Base-by-base conservation (phyloP, 2,329 filamentous ascomycete species). In the Colletotrichum trifolii region DNA sequence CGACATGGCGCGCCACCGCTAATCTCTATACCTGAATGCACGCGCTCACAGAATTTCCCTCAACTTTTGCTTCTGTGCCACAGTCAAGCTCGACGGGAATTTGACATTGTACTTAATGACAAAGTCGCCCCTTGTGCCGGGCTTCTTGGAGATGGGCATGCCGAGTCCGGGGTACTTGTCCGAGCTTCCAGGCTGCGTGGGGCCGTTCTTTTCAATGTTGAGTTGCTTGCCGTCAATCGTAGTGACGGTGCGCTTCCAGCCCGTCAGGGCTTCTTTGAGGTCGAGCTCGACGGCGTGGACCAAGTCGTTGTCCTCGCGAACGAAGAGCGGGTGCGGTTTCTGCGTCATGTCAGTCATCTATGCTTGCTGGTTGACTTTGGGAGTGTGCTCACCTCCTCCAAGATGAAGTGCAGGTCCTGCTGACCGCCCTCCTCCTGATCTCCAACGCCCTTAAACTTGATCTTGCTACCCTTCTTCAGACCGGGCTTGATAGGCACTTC, bases 381-480 rank as follows among this genome's bases (percentile, higher is more conserved):
- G 2, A 25, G 15, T 15, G 3, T 12, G 49, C 89, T 83, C 87
- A 94, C 93, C 90, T 97, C 95, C 78, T 94, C 91, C 25, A 99
- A 87, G 64, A 99, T 91, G 73, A 99, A 97, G 77, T 97, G 94
- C 56, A 99, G 79, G 78, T 99, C 96, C 77, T 99, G 96, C 64
- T 94, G 92, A 12, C 95, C 95, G 46, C 96, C 96, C 74, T 98
- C 96, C 67, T 97, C 94, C 77, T 98, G 94, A 78, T 99, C 96
- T 10, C 96, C 96, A n/a, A 99, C 94, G 46, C 95, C 94, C 74
- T 92, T 92, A 76, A 97, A 99, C 80, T 97, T 97, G 79, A 99
- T 97, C 85, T 98, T 99, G 74, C 93, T 97, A 36, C 96, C 96
- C 72, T 96, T 94, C 81, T 98, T 97, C 78, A 98, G 81, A 64